Base-by-base conservation (phyloP, 2,329 filamentous ascomycete genomes). In the Fusarium oligoseptatum region DNA sequence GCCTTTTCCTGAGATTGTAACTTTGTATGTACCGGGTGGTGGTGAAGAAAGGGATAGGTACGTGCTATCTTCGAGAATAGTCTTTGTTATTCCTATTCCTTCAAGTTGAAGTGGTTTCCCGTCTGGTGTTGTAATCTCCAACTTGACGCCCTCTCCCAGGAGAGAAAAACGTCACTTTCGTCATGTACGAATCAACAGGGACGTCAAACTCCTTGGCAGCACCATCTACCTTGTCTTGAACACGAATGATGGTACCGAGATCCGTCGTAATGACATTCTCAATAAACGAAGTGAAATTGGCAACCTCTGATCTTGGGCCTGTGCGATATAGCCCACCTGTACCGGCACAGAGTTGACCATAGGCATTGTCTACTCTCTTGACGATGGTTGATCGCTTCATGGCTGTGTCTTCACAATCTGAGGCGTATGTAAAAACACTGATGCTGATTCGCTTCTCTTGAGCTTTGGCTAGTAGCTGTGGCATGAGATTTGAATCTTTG, bases 171-270 rank as follows among this genome's bases (percentile, higher is more conserved):
- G 52, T 57, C 8, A 57, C 52, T 6, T 57, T 57, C 10, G 52
- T 57, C 52, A 57, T 57, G 32, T 57, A 57, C 14, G 52, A 57
- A 24, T 57, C 52, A 12, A 57, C 52, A 15, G 52, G 52, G 12
- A 57, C 52, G n/a, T 37, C 52, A 37, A 57, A 57, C 8, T 36
- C 32, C 8, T 37, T 57, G 7, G 52, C 2, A 24, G 7, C 8
- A 1, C 52, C 52, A 22, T 57, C 14, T 1, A 22, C 2, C n/a
- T 57, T 57, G n/a, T 37, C 32, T 9, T 37, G 29, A 22, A 37
- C 52, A 1, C 52, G 52, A 2, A 57, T 34, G 52, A 57, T 57
- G 6, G 52, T 57, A 3, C 52, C 52, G 14, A 57, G 52, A 5
- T 57, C 20, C 1, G 52, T 57, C 12, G 52, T 57, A 6, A 57